Conservation (phyloP, 345 rosid genomes). For the Sapria himalayana region DNA sequence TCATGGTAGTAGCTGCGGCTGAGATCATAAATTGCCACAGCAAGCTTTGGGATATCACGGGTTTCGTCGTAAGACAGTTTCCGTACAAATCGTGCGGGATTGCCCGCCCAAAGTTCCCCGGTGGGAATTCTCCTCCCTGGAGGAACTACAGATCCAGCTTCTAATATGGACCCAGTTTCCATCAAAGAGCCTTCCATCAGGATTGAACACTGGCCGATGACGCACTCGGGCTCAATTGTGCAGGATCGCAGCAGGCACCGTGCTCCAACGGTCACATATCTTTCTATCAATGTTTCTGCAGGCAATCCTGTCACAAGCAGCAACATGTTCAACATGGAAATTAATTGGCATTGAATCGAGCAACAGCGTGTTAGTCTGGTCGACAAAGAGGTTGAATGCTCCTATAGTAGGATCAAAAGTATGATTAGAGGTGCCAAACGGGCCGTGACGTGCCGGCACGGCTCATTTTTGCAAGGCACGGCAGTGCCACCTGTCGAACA, state of each 20-base stretch:
- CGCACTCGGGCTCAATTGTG: slow-evolving; percentile 95
- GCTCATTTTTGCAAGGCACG: too few species aligned
- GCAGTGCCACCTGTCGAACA: too few species aligned
- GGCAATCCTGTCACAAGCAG: slow-evolving; percentile 74
- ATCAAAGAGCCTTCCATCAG: slow-evolving; percentile 96
- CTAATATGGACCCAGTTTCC: slow-evolving; percentile 75
- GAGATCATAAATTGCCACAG: slow-evolving; percentile 76
- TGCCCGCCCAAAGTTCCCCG: slow-evolving; percentile 96
- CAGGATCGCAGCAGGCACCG: slow-evolving; percentile 72
- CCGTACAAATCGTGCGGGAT: slow-evolving; percentile 81
- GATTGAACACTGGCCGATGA: slow-evolving; percentile 86
- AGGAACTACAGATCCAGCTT: slow-evolving; percentile 89
- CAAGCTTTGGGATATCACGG: slow-evolving; percentile 82
- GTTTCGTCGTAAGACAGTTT: slow-evolving; percentile 77
- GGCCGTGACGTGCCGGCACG: too few species aligned
- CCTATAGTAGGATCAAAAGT: too few species aligned
- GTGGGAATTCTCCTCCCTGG: slow-evolving; percentile 94
- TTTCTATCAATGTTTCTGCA: slow-evolving; percentile 66
- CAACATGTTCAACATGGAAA: too few species aligned
- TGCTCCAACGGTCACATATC: slow-evolving; percentile 83
- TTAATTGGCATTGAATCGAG: too few species aligned
- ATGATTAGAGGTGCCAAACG: too few species aligned
- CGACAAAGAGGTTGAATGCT: too few species aligned
- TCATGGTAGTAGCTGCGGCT: slow-evolving; percentile 60
- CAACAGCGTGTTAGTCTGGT: too few species aligned